Evolutionary conservation across 306 rosid species (phyloP), one percentile per base, ranked within the genome.

Genomic region (Lathyrus aphaca): DNA sequence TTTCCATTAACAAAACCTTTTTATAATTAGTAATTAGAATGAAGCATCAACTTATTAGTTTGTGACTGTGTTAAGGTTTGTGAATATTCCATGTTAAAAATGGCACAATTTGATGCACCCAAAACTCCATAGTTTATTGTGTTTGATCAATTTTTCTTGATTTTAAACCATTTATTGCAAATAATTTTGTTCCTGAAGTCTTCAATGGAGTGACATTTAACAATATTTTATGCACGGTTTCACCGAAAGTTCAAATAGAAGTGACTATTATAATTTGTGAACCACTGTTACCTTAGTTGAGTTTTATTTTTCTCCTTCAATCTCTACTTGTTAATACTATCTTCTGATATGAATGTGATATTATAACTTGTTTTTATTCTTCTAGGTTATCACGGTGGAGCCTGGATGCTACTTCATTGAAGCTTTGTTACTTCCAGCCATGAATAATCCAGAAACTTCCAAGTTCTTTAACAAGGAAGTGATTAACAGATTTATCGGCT

Each of bases 361-460:
- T 29, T 44, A 57, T 73, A 42, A 73, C 80, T 68, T 64, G 69
- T 27, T 63, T 72, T 42, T 74, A 51, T 69, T 37, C 74, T 73
- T 81, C 58, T 66, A 92, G 98, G 96, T 89, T 80, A 89, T 92
- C 65, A 89, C 98, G 0, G 98, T 92, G 75, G 96, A 92, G 79
- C 98, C 96, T 53, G 96, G 98, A 67, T 92, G 96, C 89, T 92
- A 92, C 91, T 88, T 92, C 63, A 88, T 89, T 61, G 89, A 92
- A 77, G 91, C 96, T 68, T 72, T 92, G 81, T 78, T 89, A 75
- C 80, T 59, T 71, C 88, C 98, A 3, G 91, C 96, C 50, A 76
- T 88, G 91, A 77, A 68, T 73, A 77, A 64, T 69, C 79, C 86
- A 46, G 84, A 77, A 17, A 86, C 93, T 53, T 62, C 80, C 7